Base-by-base conservation (phyloP, 2,329 filamentous ascomycete species). In the Diplocarpon mali region DNA sequence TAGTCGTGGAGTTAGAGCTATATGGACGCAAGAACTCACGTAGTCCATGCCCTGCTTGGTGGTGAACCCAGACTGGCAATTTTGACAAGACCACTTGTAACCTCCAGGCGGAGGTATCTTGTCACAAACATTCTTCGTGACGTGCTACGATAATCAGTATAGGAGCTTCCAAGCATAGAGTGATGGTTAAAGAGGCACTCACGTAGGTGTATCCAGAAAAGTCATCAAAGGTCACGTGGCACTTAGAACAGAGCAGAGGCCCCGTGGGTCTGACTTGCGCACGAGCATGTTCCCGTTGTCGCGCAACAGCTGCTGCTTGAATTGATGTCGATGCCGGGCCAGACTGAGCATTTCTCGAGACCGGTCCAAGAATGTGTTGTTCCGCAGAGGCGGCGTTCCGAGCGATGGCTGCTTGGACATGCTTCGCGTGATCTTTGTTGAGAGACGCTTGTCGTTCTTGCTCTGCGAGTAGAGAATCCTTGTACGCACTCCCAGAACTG, bases 11-110 rank as follows among this genome's bases (percentile, higher is more conserved):
- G 35, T 2, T 2, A 28, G 29, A 12, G 2, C 20, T 24, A 24
- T 24, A 7, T 24, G 20, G 20, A 24, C 7, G 20, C 20, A 24
- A 38, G 6, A 35, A 52, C 51, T 17, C 42, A 53, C 51, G 38
- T 59, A 59, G 15, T 53, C 49, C 12, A 47, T 30, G 7, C 54
- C 54, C 16, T 53, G 51, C 27, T 53, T 55, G 13, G 47, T 50
- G 20, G 51, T 55, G 37, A 57, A 57, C n/a, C 47, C 46, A 32
- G 53, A 47, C 10, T 35, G 29, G 35, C 54, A 57, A 28, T 49
- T 50, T 2, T 14, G 11, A 20, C 54, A 57, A 11, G 28, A 29
- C 35, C 38, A 53, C 28, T 53, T 57, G 35, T 42, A 52, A 7
- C 47, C 48, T 17, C 44, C 45, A 14, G 34, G 9, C 10, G 46